Percentiles rank a stretch among this genome's conserved stretches.
These are phyloP conservation scores for Hypomontagnella submonticulosa DNA, from an alignment of 495 filamentous ascomycete species.

Conservation along the genomic window DNA sequence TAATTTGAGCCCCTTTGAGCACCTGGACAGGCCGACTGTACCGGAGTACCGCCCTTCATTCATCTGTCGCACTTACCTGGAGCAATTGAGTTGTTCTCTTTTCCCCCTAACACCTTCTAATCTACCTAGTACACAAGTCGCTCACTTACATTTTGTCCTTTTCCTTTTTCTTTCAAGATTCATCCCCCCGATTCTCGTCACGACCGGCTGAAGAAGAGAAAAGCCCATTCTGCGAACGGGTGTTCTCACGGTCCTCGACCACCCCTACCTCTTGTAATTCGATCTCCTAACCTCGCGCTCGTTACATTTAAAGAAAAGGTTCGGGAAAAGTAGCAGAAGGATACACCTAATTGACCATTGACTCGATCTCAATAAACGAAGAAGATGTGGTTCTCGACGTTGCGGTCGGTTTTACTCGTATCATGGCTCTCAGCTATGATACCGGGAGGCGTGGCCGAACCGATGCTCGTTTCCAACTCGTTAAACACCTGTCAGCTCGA, in stretches of 20 bases:
- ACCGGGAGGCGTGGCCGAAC: slow-evolving; percentile 45
- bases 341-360: slow-evolving; percentile 7
- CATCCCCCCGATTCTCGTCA: too few relatives aligned
- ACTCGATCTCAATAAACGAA: slow-evolving; percentile 16
- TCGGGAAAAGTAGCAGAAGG: background rate
- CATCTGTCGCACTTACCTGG: too few relatives aligned
- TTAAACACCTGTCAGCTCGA: slow-evolving; percentile 81
- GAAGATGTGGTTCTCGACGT: slow-evolving; percentile 52
- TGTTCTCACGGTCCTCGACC: slow-evolving; percentile 27
- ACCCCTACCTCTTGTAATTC: slow-evolving; percentile 25
- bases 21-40: too few relatives aligned
- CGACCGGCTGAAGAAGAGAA: background rate
- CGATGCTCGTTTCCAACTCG: slow-evolving; percentile 75
- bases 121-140: too few relatives aligned
- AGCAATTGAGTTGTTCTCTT: too few relatives aligned
- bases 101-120: too few relatives aligned
- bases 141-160: too few relatives aligned
- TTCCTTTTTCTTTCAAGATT: too few relatives aligned
- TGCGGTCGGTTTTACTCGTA: slow-evolving; percentile 50
- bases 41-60: too few relatives aligned
- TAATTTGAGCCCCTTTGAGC: too few relatives aligned
- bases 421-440: slow-evolving; percentile 49
- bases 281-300: slow-evolving; percentile 26
- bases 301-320: slow-evolving; percentile 33
- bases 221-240: slow-evolving; percentile 43